Evolutionary conservation across 1,284 basidiomycete genomes (phyloP), one percentile per base, ranked within the genome.

Genomic region (Ustilago trichophora): DNA sequence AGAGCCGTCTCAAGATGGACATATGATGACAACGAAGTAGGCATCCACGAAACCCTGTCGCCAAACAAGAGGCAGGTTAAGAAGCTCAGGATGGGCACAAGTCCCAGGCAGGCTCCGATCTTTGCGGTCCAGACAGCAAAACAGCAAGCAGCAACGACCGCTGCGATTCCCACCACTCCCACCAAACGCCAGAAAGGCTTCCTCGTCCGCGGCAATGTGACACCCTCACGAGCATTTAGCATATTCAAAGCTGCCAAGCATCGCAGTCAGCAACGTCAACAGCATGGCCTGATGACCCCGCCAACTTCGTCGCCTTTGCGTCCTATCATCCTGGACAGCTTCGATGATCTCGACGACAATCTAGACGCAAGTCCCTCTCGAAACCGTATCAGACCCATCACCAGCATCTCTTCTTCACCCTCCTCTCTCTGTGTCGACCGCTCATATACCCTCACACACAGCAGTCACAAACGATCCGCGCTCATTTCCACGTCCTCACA

Each of bases 191-290:
- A 55, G 15, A 64, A 56, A 22, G 40, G 55, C n/a, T 59, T 72
- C 50, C 25, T 62, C 13, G 43, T 76, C 12, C 60, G 63, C 21
- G 74, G 74, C n/a, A 76, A 68, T 22, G 74, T 76, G 3, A 76
- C 74, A 0, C 74, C 74, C 0, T 74, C 72, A 6, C 49, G 59
- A 13, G 74, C 74, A 0, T 68, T 72, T 43, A 56, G 50, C 35
- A 67, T 67, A 35, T 64, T 72, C 47, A 64, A 63, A 27, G 47
- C 57, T 1, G 53, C 55, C 13, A 65, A 53, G n/a, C 52, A 56
- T 24, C 54, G 57, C 53, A 60, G 50, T 16, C 34, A 66, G 15
- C 56, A 64, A 33, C 41, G 40, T 29, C 46, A 50, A 35, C 53
- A 58, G 15, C 65, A 68, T 36, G 65, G 65, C 10, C 16, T 68